Percentiles rank a stretch among this genome's conserved stretches.
Evolutionary conservation across 352 stramenopile species (phyloP).

Genomic region (Thraustochytrium sp.): DNA sequence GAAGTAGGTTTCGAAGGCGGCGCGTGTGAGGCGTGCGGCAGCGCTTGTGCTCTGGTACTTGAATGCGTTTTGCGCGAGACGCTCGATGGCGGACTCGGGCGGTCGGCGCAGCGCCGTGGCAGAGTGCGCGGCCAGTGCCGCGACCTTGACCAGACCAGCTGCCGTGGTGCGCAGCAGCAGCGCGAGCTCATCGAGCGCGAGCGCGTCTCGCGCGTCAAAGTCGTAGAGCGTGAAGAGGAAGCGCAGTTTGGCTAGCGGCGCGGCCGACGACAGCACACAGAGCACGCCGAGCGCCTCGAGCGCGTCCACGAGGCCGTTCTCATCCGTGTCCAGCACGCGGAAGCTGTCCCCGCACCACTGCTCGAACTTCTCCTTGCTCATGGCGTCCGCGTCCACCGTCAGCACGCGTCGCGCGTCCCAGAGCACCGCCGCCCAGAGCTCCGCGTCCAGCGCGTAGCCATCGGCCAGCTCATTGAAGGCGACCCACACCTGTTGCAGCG

Average conservation of each 20-base stretch:
- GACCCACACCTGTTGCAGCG: conserved; percentile 8
- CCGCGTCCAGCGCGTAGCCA: background rate
- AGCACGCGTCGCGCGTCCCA: background rate
- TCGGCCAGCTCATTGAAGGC: conserved; percentile 32
- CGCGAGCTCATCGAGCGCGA: conserved; percentile 34
- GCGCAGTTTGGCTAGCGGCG: background rate
- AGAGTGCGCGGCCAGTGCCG: background rate
- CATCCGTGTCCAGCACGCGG: background rate
- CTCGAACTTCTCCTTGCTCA: conserved; percentile 5
- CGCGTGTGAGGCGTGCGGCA: background rate
- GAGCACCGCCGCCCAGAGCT: background rate
- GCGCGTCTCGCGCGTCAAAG: conserved; percentile 1
- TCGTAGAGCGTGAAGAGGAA: conserved; percentile 35
- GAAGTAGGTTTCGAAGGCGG: background rate
- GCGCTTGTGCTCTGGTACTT: background rate
- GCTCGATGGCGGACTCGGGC: background rate
- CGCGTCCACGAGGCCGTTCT: conserved; percentile 17
- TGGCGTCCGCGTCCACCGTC: background rate
- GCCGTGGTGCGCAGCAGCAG: background rate
- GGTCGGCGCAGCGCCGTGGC: background rate
- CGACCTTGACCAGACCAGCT: background rate
- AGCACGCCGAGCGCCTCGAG: background rate
- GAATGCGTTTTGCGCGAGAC: conserved; percentile 28
- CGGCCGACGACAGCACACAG: background rate
- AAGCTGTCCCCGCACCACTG: background rate